phyloP scores from a whole-genome alignment of 345 rosid genomes.

The Rhodomyrtus tomentosa region DNA sequence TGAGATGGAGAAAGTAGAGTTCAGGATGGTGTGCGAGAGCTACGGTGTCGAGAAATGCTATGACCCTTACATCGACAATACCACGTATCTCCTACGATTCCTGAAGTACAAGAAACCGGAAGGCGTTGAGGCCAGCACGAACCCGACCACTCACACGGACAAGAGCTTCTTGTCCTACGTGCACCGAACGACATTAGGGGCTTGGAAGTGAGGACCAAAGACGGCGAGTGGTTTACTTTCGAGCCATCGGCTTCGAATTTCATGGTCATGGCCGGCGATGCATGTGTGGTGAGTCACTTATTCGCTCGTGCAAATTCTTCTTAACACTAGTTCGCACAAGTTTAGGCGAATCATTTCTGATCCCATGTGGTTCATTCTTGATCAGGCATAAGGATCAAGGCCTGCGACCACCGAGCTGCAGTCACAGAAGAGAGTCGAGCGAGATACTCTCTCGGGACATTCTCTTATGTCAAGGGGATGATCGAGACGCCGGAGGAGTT shows the following conservation, averaged over 20 bases:
- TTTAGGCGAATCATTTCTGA: too few relatives aligned
- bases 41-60: conserved; percentile 15
- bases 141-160: conserved; percentile 16
- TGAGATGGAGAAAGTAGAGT: conserved; percentile 8
- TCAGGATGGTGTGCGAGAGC: conserved; percentile 14
- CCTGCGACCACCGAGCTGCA: conserved; percentile 8
- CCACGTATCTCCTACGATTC: conserved; percentile 8
- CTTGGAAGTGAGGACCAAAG: conserved; percentile 15
- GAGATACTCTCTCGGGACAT: conserved; percentile 9
- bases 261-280: conserved; percentile 12
- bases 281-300: conserved; percentile 1
- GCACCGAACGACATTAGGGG: conserved; percentile 16
- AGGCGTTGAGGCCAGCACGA: background rate
- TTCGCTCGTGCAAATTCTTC: background rate
- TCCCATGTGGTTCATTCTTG: background rate
- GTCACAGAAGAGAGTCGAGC: background rate
- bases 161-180: conserved; percentile 13
- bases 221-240: conserved; percentile 9
- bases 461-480: conserved; percentile 5
- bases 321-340: too few relatives aligned
- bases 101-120: conserved; percentile 14
- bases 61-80: conserved; percentile 6
- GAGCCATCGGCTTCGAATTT: conserved; percentile 7
- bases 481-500: conserved; percentile 10
- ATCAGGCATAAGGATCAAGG: conserved; percentile 12